phyloP scores from a whole-genome alignment of 371 early-diverging fungal genomes.

The Mortierella sp. region DNA sequence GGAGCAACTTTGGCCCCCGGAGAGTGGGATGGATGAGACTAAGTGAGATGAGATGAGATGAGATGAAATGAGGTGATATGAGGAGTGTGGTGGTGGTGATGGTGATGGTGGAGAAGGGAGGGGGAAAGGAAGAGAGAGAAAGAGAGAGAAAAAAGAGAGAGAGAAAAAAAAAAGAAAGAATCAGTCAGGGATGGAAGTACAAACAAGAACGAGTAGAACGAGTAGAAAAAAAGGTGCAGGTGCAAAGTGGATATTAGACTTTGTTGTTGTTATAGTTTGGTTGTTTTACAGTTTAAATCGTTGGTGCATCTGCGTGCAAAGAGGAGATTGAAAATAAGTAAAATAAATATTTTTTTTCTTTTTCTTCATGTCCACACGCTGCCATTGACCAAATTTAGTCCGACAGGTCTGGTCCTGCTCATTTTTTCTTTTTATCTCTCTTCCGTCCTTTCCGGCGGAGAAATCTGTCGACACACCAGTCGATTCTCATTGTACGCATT shows the following conservation, averaged over 20 bases:
- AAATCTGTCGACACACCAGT: too few species aligned
- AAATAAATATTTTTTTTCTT: background rate
- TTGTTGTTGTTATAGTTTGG: background rate
- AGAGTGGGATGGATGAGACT: constrained; percentile 6
- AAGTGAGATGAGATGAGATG: background rate
- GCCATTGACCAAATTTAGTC: background rate
- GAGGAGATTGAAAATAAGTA: constrained; percentile 1
- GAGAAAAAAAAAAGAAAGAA: background rate
- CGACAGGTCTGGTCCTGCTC: too few species aligned
- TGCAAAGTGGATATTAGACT: background rate
- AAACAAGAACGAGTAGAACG: background rate
- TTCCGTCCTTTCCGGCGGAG: too few species aligned
- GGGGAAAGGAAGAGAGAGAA: background rate
- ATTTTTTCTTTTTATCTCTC: too few species aligned
- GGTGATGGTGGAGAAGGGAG: background rate
- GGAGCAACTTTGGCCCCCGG: constrained; percentile 1
- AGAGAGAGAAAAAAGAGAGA: background rate
- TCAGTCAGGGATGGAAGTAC: background rate
- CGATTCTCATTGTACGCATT: too few species aligned
- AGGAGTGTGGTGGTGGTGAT: background rate
- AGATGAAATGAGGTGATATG: background rate
- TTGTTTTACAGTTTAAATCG: background rate
- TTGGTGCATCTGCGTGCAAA: background rate
- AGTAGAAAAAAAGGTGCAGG: background rate
- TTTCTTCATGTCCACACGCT: background rate